A percentile compares a stretch with the other conserved stretches of the same genome.
Evolutionary conservation across 2,329 filamentous ascomycete genomes (phyloP).

Genomic region (Exserohilum rostratum): DNA sequence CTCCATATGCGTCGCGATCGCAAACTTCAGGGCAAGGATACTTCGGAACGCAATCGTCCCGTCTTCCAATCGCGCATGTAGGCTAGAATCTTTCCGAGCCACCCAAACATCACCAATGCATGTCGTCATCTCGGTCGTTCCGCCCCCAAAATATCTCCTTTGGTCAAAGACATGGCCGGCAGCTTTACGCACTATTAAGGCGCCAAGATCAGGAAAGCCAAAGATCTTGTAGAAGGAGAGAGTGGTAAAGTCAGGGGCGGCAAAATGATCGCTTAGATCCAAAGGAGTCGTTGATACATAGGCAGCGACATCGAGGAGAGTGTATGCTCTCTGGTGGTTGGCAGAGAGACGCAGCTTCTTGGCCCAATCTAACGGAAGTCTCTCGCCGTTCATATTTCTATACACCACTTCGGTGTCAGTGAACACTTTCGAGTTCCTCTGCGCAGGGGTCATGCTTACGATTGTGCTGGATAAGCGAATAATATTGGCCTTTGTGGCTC

Average conservation of each 20-base stretch:
- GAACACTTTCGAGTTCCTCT: neutral
- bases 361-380: conserved; percentile 70
- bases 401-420: neutral
- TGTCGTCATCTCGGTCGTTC: conserved; percentile 65
- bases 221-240: conserved; percentile 96
- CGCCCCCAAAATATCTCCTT: conserved; percentile 70
- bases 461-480: conserved; percentile 89
- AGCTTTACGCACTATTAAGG: conserved; percentile 77
- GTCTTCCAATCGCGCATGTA: conserved; percentile 70
- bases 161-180: conserved; percentile 62
- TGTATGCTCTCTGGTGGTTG: conserved; percentile 62
- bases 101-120: conserved; percentile 61
- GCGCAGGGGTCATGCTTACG: conserved; percentile 43
- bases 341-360: conserved; percentile 22
- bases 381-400: conserved; percentile 78
- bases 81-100: conserved; percentile 58
- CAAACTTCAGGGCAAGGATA: conserved; percentile 66
- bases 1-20: conserved; percentile 61
- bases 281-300: conserved; percentile 67
- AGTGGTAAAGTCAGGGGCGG: conserved; percentile 79
- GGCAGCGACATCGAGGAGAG: conserved; percentile 73
- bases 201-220: conserved; percentile 89
- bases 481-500: conserved; percentile 19
- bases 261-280: conserved; percentile 61
- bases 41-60: conserved; percentile 70